A percentile compares a stretch with the other conserved stretches of the same genome.
Evolutionary conservation across 2,329 filamentous ascomycete species (phyloP).

Genomic region (Arthrinium phaeospermum): DNA sequence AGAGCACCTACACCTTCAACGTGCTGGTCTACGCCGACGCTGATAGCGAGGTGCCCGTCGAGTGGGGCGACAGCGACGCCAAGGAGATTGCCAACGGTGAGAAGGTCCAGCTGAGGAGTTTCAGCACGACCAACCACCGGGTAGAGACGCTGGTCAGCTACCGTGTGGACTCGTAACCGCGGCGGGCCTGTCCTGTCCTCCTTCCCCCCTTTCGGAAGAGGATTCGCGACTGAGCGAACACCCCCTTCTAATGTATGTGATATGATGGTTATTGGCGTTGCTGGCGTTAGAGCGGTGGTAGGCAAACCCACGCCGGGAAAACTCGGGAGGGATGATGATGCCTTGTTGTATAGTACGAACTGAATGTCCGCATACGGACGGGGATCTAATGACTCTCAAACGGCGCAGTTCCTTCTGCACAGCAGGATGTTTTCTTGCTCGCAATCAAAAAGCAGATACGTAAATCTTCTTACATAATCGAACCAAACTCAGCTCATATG

Average conservation of each 20-base stretch:
- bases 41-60: slow-evolving; percentile 93
- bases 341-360: slow-evolving; percentile 4
- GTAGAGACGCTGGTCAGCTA: slow-evolving; percentile 98
- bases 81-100: slow-evolving; percentile 96
- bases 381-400: neutral
- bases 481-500: neutral
- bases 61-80: slow-evolving; percentile 98
- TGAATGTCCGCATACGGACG: neutral
- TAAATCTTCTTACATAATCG: neutral
- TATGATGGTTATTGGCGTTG: neutral
- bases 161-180: slow-evolving; percentile 46
- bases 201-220: neutral
- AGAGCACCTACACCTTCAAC: slow-evolving; percentile 97
- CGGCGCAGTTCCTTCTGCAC: neutral
- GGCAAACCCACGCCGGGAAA: neutral
- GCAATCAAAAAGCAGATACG: neutral
- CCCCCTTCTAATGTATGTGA: neutral
- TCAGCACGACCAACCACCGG: slow-evolving; percentile 92
- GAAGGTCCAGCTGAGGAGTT: slow-evolving; percentile 92
- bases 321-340: neutral
- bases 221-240: neutral
- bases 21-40: slow-evolving; percentile 97
- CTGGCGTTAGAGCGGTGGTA: neutral
- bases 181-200: neutral
- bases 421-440: too few relatives aligned